Evolutionary conservation across 1,284 basidiomycete genomes (phyloP).

Genomic region (Puccinia sorghi): DNA sequence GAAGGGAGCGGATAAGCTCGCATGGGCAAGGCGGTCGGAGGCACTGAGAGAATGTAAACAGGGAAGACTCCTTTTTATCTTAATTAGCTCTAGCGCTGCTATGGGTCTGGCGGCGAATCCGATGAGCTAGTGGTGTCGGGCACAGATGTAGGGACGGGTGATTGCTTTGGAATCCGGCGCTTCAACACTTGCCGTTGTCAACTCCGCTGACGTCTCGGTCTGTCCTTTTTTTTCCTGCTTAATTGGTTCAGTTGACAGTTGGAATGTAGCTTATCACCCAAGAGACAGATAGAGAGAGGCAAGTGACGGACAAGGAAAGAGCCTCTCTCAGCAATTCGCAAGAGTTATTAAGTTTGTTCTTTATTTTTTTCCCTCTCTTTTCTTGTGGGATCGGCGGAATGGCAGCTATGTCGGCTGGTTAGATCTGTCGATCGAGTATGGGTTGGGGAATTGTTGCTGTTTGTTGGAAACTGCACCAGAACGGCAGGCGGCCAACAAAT

Average conservation of each 20-base stretch:
- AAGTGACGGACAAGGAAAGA: not conserved
- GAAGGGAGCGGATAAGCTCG: not conserved
- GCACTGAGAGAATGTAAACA: slow-evolving; percentile 5
- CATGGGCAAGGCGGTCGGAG: not conserved
- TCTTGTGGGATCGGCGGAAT: not conserved
- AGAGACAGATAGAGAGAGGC: not conserved
- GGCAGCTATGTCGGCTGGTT: too few species aligned
- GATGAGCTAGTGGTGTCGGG: not conserved
- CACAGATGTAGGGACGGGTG: slow-evolving; percentile 4
- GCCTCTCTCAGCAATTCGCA: not conserved
- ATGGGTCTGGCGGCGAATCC: slow-evolving; percentile 1
- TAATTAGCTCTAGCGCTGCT: not conserved
- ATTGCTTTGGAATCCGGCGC: slow-evolving; percentile 24
- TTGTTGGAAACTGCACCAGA: too few species aligned
- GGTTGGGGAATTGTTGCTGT: too few species aligned
- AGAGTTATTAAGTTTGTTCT: slow-evolving; percentile 1
- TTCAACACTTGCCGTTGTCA: slow-evolving; percentile 6
- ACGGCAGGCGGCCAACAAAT: too few species aligned
- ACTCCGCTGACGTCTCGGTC: slow-evolving; percentile 5
- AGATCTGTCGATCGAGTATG: too few species aligned
- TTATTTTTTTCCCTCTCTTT: not conserved
- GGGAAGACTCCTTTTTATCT: not conserved
- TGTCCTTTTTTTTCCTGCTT: not conserved
- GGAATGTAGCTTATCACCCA: not conserved
- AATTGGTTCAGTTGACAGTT: not conserved